Evolutionary conservation across 2,329 filamentous ascomycete genomes (phyloP).

Genomic region (Cordyceps pruinosa): DNA sequence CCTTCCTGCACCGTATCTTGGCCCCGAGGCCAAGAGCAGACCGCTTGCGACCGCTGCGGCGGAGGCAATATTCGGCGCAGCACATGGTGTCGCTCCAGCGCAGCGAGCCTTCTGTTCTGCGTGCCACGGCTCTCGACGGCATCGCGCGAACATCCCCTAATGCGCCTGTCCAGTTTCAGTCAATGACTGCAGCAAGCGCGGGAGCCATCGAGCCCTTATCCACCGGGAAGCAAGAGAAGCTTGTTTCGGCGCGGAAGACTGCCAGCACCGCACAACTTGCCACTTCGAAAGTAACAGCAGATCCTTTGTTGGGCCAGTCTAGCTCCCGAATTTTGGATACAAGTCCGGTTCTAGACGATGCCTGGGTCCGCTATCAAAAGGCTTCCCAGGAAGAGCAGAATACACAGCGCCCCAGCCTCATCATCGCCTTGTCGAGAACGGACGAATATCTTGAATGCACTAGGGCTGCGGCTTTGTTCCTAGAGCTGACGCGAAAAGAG

Average conservation of each 20-base stretch:
- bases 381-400: conserved; percentile 27
- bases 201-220: background rate
- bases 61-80: conserved; percentile 8
- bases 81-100: conserved; percentile 3
- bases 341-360: background rate
- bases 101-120: background rate
- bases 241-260: background rate
- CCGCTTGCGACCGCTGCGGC: conserved; percentile 1
- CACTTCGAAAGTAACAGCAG: background rate
- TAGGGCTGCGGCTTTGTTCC: conserved; percentile 40
- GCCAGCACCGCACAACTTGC: background rate
- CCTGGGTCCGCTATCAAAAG: conserved; percentile 36
- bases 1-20: conserved; percentile 31
- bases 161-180: background rate
- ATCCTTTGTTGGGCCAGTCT: background rate
- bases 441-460: conserved; percentile 36
- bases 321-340: background rate
- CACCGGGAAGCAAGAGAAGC: too few relatives aligned
- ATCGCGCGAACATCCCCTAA: background rate
- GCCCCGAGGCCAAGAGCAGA: conserved; percentile 2
- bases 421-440: conserved; percentile 38
- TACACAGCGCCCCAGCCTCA: conserved; percentile 25
- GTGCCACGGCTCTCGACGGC: background rate
- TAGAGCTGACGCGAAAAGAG: conserved; percentile 25
- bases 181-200: background rate